Base-by-base conservation (phyloP, 768 basidiomycete species). In the Sporobolomyces roseus region DNA sequence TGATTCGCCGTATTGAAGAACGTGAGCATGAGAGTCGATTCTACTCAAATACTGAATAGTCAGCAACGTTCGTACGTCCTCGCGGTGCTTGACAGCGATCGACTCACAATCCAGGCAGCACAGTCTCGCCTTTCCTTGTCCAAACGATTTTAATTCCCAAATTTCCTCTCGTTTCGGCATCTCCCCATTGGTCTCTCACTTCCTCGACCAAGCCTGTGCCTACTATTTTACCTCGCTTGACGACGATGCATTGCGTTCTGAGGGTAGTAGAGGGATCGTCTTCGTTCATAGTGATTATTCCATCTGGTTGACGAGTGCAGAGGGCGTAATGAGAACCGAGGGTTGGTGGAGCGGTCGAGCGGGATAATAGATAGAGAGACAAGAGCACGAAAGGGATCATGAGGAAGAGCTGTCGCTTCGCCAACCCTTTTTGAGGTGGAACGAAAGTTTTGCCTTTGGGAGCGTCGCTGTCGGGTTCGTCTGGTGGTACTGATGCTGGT, bases 21-120 rank as follows among this genome's bases (percentile, higher is more conserved):
- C 79, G 76, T 93, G 91, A 0, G 86, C 89, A 78, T 92, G 90
- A 0, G 89, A 85, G 77, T 92, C 90, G 30, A 66, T 69, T 10
- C 41, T 54, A n/a, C 2, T 38, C 45, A 45, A 27, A 29, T 17
- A 19, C 19, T n/a, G n/a, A n/a, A n/a, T n/a, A n/a, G n/a, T n/a
- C n/a, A n/a, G n/a, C n/a, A n/a, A n/a, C n/a, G n/a, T n/a, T n/a
- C n/a, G n/a, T n/a, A n/a, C n/a, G n/a, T n/a, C n/a, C n/a, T 41
- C 38, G 38, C 17, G 38, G 38, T 41, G 10, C 38, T 41, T 17
- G 38, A 9, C 10, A 13, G 4, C 1, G 10, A 46, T 10, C 21
- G 38, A 46, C 46, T 52, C 33, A 59, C 38, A 72, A 32, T 0
- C 70, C 70, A 0, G 70, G 70, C 0, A 68, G 25, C 2, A 72